Evolutionary conservation across 2,329 filamentous ascomycete species (phyloP), one percentile per base, ranked within the genome.

Genomic region (Cryoendolithus antarcticus): DNA sequence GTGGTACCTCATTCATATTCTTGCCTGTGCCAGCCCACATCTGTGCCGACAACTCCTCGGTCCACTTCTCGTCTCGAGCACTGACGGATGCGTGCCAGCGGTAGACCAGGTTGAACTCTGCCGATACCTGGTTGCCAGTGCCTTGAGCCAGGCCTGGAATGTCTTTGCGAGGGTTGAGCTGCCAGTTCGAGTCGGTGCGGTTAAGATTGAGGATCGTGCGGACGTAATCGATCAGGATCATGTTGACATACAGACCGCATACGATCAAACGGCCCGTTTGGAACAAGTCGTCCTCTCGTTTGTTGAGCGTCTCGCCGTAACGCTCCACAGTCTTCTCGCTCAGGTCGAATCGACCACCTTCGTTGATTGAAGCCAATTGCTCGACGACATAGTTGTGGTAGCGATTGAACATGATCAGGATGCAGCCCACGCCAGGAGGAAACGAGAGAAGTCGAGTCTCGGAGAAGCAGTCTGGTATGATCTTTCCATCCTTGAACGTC

Each of bases 301-400:
- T 54, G 34, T 53, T 58, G 33, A 53, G 38, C 15, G 49, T 47
- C n/a, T 51, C 51, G 34, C 54, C 38, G 54, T 62, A 52, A 48
- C 60, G 43, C 39, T 52, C 46, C 15, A 60, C 49, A 0, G 44
- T 50, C 19, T 67, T 65, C 32, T 80, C 74, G 2, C 85, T 84
- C 43, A 76, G 78, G 0, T 70, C 74, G 61, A 94, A 95, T 13
- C 83, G 74, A 10, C 77, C 78, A 33, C 76, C 75, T 51, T 95
- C 88, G 52, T 95, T 94, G 60, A 95, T 89, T n/a, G 71, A 64
- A 0, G 82, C 82, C 11, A 95, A 66, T 44, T 89, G 81, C 39
- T 77, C 73, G 1, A 83, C 86, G 0, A 86, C 75, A 47, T 91
- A 72, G 61, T 96, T 95, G 62, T 95, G 89, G 62, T 93, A 93